Conservation (phyloP, 345 rosid species). For the Lepidium aucheri region DNA sequence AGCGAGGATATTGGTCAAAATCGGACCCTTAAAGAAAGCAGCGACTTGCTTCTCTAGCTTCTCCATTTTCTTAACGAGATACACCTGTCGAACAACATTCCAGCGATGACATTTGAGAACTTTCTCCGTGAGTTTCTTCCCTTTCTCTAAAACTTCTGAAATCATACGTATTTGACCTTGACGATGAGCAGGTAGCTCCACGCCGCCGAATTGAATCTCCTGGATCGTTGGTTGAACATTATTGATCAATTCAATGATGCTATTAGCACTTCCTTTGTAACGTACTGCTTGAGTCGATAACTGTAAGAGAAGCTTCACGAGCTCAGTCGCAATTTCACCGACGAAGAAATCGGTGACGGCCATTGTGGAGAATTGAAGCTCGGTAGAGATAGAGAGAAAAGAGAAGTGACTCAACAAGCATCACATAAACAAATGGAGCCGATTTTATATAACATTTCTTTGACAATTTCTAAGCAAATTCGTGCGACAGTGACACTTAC, state of each 20-base stretch:
- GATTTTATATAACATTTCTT: no score
- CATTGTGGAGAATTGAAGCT: slow-evolving; percentile 21
- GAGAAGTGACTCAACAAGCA: no score
- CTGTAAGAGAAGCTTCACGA: slow-evolving; percentile 29
- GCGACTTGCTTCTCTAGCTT: slow-evolving; percentile 46
- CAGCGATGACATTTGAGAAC: slow-evolving; percentile 40
- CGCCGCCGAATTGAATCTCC: slow-evolving; percentile 74
- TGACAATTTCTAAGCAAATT: no score
- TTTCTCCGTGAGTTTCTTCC: slow-evolving; percentile 44
- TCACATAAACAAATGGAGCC: no score
- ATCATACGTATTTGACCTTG: slow-evolving; percentile 62
- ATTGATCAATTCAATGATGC: slow-evolving; percentile 27
- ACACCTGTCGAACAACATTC: slow-evolving; percentile 53
- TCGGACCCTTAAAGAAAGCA: slow-evolving; percentile 28
- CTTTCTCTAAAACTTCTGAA: slow-evolving; percentile 31
- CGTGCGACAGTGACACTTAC: no score
- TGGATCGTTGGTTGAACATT: slow-evolving; percentile 38
- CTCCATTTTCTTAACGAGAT: slow-evolving; percentile 54
- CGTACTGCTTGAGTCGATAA: slow-evolving; percentile 35
- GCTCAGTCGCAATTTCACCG: slow-evolving; percentile 66
- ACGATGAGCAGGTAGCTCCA: slow-evolving; percentile 55
- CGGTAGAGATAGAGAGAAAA: not conserved
- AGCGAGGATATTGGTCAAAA: slow-evolving; percentile 50
- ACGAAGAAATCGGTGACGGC: slow-evolving; percentile 53
- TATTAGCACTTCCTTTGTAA: slow-evolving; percentile 43